Evolutionary conservation across 148 eudicot genomes (phyloP).

Genomic region (Fagopyrum esculentum): DNA sequence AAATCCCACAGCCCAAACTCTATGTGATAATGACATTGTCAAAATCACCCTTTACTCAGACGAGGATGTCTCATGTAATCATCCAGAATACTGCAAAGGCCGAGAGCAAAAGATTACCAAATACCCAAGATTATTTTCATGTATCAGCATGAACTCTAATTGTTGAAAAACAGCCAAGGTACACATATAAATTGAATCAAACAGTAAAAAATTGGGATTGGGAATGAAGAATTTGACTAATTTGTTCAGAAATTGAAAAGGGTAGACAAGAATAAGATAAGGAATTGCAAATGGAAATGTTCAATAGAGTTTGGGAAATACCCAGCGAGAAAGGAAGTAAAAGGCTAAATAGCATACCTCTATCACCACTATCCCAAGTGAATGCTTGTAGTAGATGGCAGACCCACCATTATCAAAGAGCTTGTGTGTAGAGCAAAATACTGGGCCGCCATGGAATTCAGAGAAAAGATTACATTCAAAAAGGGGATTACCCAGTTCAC

Average conservation of each 20-base stretch:
- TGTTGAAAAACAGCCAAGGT: no score
- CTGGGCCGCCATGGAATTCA: conserved; percentile 21
- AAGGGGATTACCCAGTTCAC: conserved; percentile 18
- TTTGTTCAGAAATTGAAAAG: neutral
- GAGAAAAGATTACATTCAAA: conserved; percentile 1
- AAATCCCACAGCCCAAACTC: conserved; percentile 27
- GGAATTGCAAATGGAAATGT: neutral
- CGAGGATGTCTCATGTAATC: conserved; percentile 5
- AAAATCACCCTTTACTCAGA: conserved; percentile 12
- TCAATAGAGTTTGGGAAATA: neutral
- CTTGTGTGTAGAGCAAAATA: conserved; percentile 27
- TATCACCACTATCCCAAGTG: neutral
- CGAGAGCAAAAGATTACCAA: conserved; percentile 2
- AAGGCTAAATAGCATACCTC: conserved; percentile 2
- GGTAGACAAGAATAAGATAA: neutral
- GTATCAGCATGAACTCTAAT: no score
- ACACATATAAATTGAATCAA: neutral
- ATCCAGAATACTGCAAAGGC: conserved; percentile 11
- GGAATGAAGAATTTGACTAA: neutral
- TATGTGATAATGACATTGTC: conserved; percentile 37
- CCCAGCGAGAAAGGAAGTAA: neutral
- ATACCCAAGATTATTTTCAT: no score
- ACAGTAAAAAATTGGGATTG: neutral
- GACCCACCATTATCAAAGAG: conserved; percentile 21
- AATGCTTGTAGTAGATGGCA: conserved; percentile 17